Evolutionary conservation across 2,329 filamentous ascomycete genomes (phyloP).

Genomic region (Neonectria ditissima): DNA sequence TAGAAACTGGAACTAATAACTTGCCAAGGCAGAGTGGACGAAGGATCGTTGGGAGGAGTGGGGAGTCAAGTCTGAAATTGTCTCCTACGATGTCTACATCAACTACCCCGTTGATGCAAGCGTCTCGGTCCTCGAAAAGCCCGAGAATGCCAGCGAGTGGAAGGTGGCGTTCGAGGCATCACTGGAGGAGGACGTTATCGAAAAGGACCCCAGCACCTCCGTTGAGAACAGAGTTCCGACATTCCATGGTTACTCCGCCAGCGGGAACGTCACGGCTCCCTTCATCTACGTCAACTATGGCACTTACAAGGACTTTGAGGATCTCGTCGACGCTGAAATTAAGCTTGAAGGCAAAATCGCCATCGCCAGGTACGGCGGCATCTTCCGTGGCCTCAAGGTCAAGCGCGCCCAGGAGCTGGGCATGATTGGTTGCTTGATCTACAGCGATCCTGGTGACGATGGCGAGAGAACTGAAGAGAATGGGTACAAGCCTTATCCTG

Average conservation of each 20-base stretch:
- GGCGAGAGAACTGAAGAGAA: constrained; percentile 84
- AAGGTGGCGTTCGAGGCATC: constrained; percentile 81
- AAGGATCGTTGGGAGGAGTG: constrained; percentile 78
- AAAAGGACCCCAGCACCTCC: constrained; percentile 83
- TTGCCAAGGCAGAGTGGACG: constrained; percentile 75
- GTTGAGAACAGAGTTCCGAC: constrained; percentile 81
- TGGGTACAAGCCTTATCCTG: constrained; percentile 82
- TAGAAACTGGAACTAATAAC: constrained; percentile 16
- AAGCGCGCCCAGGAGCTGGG: constrained; percentile 93
- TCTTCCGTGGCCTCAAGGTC: constrained; percentile 92
- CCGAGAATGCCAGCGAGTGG: constrained; percentile 56
- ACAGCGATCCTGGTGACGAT: constrained; percentile 91
- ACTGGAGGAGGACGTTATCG: constrained; percentile 84
- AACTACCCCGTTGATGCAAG: constrained; percentile 82
- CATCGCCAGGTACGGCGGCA: constrained; percentile 83
- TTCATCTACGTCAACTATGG: constrained; percentile 95
- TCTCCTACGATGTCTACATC: constrained; percentile 80
- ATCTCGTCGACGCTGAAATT: constrained; percentile 80
- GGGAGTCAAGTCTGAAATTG: constrained; percentile 73
- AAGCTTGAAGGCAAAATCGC: constrained; percentile 87
- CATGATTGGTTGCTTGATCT: constrained; percentile 87
- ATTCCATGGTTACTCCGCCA: constrained; percentile 95
- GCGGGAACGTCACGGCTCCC: constrained; percentile 87
- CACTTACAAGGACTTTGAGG: constrained; percentile 86
- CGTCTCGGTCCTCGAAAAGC: constrained; percentile 70